These are phyloP conservation scores for Lipomyces mesembrius DNA, from an alignment of 805 yeast genomes.

Conservation along the genomic window DNA sequence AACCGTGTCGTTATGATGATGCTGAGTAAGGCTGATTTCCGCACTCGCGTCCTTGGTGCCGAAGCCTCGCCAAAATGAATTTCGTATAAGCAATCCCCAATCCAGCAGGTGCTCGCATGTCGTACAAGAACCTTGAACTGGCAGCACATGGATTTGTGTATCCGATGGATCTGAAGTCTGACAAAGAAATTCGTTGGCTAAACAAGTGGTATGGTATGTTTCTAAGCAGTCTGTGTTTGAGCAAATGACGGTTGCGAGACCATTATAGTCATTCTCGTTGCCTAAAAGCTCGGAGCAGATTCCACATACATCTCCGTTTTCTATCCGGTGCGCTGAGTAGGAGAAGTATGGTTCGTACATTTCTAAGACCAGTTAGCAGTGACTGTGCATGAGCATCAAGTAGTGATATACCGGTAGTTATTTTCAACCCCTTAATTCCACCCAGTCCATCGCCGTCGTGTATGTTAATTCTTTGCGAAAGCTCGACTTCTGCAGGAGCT, in stretches of 20 bases:
- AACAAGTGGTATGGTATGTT: constrained; percentile 33
- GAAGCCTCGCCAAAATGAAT: constrained; percentile 33
- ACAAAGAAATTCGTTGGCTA: constrained; percentile 31
- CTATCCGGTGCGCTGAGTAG: constrained; percentile 6
- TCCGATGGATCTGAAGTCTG: constrained; percentile 1
- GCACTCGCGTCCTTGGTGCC: constrained; percentile 5
- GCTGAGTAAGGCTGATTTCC: constrained; percentile 9
- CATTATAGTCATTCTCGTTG: not conserved
- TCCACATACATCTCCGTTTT: constrained; percentile 16
- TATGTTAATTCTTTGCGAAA: constrained; percentile 6
- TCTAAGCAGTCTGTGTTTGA: constrained; percentile 28
- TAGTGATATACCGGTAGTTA: constrained; percentile 11
- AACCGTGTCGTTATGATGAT: constrained; percentile 5
- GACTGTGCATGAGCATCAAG: not conserved
- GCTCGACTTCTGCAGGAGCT: not conserved
- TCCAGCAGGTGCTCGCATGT: constrained; percentile 23
- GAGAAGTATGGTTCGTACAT: constrained; percentile 28
- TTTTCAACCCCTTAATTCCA: constrained; percentile 28
- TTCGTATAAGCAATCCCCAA: constrained; percentile 38
- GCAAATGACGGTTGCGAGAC: constrained; percentile 29
- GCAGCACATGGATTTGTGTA: constrained; percentile 25
- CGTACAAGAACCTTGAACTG: constrained; percentile 33
- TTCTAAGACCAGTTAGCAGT: constrained; percentile 10
- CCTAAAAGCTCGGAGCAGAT: constrained; percentile 21
- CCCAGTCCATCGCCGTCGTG: constrained; percentile 36